These are phyloP conservation scores for Bothriochloa decipiens DNA, from an alignment of 176 grass and related monocot species.

Conservation along the genomic window DNA sequence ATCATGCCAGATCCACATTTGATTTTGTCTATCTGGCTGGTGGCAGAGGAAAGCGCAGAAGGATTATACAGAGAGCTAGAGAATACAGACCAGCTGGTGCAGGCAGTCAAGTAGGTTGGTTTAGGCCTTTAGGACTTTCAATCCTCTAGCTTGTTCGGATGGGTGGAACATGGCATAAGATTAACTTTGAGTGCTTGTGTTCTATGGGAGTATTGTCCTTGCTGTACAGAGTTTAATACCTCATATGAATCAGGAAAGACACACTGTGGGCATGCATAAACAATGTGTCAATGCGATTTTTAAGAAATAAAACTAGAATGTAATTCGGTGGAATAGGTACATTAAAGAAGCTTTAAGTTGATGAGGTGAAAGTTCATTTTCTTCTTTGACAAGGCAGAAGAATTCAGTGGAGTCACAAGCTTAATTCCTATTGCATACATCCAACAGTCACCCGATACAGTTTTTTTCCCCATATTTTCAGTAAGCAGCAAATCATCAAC, in stretches of 20 bases:
- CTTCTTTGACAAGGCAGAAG: slow-evolving; percentile 11
- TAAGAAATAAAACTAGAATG: slow-evolving; percentile 11
- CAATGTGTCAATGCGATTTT: not conserved
- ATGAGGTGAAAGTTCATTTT: not conserved
- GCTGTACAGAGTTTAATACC: not conserved
- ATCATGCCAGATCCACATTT: not conserved
- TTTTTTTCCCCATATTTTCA: not conserved
- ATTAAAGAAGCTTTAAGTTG: not conserved
- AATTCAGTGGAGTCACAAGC: not conserved
- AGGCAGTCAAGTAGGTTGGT: not conserved
- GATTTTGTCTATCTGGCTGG: not conserved
- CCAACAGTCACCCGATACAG: not conserved
- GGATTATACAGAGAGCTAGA: too few species aligned
- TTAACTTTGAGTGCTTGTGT: not conserved
- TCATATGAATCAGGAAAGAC: not conserved
- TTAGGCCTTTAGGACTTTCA: not conserved
- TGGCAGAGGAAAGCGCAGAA: not conserved
- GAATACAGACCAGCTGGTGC: not conserved
- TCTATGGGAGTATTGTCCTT: not conserved
- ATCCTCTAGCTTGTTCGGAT: not conserved
- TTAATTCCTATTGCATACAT: not conserved
- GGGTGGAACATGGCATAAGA: not conserved
- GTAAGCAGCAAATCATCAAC: not conserved
- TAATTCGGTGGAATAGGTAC: not conserved
- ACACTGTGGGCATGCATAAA: not conserved